Percentiles rank a stretch among this genome's conserved stretches.
These are phyloP conservation scores for Rhodotorula sp. DNA, from an alignment of 1,284 basidiomycete species.

Conservation along the genomic window DNA sequence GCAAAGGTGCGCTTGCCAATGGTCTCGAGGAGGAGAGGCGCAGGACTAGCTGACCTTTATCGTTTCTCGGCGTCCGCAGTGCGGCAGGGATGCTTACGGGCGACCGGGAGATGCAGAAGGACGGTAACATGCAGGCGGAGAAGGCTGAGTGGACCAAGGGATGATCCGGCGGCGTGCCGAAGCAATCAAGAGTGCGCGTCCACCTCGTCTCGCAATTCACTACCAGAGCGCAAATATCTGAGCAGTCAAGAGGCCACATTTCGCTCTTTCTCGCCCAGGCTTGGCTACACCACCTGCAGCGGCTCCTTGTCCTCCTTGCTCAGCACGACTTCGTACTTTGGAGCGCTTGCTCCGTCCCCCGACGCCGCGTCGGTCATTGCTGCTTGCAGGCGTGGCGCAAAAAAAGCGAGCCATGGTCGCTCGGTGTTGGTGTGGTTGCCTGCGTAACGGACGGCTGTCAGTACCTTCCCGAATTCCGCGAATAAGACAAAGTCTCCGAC, in stretches of 20 bases:
- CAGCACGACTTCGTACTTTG: constrained; percentile 27
- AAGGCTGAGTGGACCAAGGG: constrained; percentile 49
- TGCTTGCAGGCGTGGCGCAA: constrained; percentile 29
- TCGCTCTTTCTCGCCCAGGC: not conserved
- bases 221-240: no score
- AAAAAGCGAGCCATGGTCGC: constrained; percentile 36
- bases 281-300: constrained; percentile 30
- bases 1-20: constrained; percentile 29
- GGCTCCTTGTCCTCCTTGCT: constrained; percentile 33
- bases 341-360: not conserved
- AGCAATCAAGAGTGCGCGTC: not conserved
- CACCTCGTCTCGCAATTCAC: not conserved
- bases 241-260: not conserved
- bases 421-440: constrained; percentile 40
- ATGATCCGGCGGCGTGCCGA: no score
- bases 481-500: not conserved
- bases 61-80: constrained; percentile 14
- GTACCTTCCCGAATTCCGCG: not conserved
- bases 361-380: constrained; percentile 16
- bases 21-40: constrained; percentile 19
- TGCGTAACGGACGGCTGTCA: not conserved
- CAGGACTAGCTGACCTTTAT: not conserved
- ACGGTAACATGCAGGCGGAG: constrained; percentile 47
- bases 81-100: constrained; percentile 48
- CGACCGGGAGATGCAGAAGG: constrained; percentile 48